Evolutionary conservation across 345 rosid species (phyloP).

Genomic region (Viola odorata): DNA sequence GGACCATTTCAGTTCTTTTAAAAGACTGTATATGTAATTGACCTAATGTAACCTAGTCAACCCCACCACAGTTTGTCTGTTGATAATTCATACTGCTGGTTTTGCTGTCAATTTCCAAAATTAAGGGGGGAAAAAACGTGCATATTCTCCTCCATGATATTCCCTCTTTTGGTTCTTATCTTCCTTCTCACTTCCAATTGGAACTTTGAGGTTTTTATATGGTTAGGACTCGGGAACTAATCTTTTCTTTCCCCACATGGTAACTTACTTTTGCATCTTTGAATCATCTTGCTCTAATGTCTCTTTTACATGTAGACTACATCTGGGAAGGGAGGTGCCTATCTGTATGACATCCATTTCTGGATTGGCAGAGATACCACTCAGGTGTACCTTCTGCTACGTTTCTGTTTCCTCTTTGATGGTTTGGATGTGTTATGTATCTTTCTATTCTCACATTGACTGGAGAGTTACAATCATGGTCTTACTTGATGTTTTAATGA

Average conservation of each 20-base stretch:
- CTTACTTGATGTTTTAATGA: conserved; percentile 13
- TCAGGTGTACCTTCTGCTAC: conserved; percentile 50
- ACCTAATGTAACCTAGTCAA: too few species aligned
- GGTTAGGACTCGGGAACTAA: background rate
- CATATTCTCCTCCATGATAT: too few species aligned
- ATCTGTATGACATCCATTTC: conserved; percentile 80
- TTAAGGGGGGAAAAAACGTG: too few species aligned
- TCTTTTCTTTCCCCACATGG: too few species aligned
- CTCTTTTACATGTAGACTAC: conserved; percentile 51
- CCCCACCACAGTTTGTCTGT: too few species aligned
- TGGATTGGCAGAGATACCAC: conserved; percentile 98
- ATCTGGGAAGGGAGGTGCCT: conserved; percentile 77
- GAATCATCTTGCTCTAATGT: conserved; percentile 13
- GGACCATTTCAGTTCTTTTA: too few species aligned
- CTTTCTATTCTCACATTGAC: conserved; percentile 5
- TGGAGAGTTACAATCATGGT: conserved; percentile 8
- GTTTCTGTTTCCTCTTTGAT: conserved; percentile 1
- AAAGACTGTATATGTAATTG: too few species aligned
- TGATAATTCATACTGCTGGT: too few species aligned
- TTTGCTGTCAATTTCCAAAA: too few species aligned
- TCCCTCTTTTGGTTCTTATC: too few species aligned
- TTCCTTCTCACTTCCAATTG: too few species aligned
- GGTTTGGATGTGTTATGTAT: conserved; percentile 2
- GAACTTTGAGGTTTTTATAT: background rate
- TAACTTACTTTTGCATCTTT: background rate